Conservation (phyloP, 148 eudicot genomes). For the Arctostaphylos glauca region DNA sequence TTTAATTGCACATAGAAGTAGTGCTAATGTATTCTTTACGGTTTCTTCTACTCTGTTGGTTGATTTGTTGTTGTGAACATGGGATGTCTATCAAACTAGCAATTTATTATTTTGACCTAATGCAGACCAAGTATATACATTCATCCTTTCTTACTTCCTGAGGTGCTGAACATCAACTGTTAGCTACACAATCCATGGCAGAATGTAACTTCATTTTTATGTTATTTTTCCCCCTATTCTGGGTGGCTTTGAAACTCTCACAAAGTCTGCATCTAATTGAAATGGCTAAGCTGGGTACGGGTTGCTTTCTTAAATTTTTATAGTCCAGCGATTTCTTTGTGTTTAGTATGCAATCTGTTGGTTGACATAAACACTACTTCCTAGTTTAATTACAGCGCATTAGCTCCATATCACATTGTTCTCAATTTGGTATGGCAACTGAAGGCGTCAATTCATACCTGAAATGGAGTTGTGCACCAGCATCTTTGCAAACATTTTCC, state of each 20-base stretch:
- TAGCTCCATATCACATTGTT: not conserved
- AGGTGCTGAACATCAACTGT: not conserved
- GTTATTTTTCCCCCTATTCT: not conserved
- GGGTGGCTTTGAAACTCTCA: not conserved
- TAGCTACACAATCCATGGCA: not conserved
- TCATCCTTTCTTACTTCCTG: not conserved
- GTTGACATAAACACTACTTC: not conserved
- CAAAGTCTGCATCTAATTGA: not conserved
- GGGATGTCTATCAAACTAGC: not conserved
- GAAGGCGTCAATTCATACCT: not conserved
- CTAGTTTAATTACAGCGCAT: not conserved
- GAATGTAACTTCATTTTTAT: not conserved
- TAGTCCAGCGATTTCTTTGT: too few relatives aligned
- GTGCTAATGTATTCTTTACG: not conserved
- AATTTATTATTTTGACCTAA: conserved; percentile 2
- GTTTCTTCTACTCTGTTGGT: not conserved
- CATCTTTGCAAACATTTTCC: not conserved
- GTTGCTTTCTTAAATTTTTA: not conserved
- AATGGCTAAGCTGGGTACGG: not conserved
- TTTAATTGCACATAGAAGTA: conserved; percentile 7
- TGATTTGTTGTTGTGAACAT: not conserved
- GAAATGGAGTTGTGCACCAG: not conserved
- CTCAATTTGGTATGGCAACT: not conserved
- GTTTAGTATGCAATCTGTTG: not conserved
- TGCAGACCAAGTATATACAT: not conserved